These are phyloP conservation scores for Boletus fagicola DNA, from an alignment of 768 basidiomycete genomes.

Conservation along the genomic window DNA sequence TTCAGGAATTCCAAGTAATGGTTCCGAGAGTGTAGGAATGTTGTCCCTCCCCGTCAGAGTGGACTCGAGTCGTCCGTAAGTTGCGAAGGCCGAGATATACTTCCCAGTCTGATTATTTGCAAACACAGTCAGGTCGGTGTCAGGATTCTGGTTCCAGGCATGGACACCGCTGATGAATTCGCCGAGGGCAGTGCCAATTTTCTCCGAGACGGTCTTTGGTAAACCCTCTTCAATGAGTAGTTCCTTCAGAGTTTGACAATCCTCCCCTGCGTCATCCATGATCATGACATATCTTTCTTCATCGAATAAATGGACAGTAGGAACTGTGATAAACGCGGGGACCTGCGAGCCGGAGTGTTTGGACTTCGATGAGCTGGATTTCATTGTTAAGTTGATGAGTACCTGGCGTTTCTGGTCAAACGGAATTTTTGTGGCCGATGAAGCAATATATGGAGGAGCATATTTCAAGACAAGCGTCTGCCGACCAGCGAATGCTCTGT, in stretches of 20 bases:
- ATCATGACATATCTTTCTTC: constrained; percentile 48
- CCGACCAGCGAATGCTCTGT: constrained; percentile 38
- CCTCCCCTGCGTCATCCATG: constrained; percentile 59
- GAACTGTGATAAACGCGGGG: constrained; percentile 45
- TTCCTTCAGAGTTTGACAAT: constrained; percentile 39
- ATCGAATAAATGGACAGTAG: constrained; percentile 51
- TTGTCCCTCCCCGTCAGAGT: constrained; percentile 34
- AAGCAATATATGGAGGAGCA: constrained; percentile 43
- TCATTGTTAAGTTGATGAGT: constrained; percentile 24
- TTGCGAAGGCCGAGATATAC: constrained; percentile 38
- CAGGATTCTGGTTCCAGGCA: constrained; percentile 38
- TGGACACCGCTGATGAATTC: constrained; percentile 56
- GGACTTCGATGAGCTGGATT: constrained; percentile 43
- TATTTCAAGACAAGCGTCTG: constrained; percentile 60
- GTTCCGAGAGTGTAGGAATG: constrained; percentile 40
- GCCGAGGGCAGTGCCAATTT: constrained; percentile 55
- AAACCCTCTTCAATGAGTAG: constrained; percentile 37
- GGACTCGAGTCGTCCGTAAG: constrained; percentile 46
- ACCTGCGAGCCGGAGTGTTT: constrained; percentile 47
- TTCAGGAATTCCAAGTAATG: constrained; percentile 40
- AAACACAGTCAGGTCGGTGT: constrained; percentile 36
- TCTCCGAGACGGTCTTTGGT: constrained; percentile 30
- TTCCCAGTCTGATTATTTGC: constrained; percentile 41
- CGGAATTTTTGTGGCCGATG: constrained; percentile 21
- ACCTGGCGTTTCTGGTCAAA: constrained; percentile 57